Base-by-base conservation (phyloP, 371 early-diverging fungal species). In the Mucor racemosus region DNA sequence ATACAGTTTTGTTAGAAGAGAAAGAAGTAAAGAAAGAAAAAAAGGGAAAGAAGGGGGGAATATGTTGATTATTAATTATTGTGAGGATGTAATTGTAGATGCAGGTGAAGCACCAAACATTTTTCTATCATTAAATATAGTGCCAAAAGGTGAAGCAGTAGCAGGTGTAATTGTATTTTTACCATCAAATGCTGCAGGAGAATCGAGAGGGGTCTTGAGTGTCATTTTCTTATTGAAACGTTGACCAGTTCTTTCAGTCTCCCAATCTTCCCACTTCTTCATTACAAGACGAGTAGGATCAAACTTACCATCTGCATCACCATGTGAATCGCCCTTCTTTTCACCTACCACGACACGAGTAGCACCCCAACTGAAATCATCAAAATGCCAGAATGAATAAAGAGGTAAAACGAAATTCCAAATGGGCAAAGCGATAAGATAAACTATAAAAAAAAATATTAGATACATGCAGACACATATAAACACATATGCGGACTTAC, bases 361-460 rank as follows among this genome's bases (percentile, higher is more conserved):
- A 50, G 87, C 87, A 36, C 94, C 94, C 94, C 97, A 97, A 19
- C 88, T 83, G 71, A 97, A 95, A 75, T 97, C 95, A 70, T 97
- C 97, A 79, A 96, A 93, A 73, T 94, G 93, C 97, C 97, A 97
- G 80, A 89, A 92, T 1, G 96, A 90, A 71, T 97, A 97, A 0
- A 92, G 67, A 5, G 98, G 98, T 17, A 98, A 84, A 13, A 94
- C 78, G 71, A 94, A 88, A 80, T 97, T 96, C 99, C 99, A 98
- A n/a, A 98, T 84, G 2, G 97, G 97, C n/a, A 97, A 76, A 17
- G 93, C 91, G 34, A 80, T 63, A 26, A 88, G 58, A 53, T 84
- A 88, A 0, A 88, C 78, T 80, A 80, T 4, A 21, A 50, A 6
- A 14, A 35, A 15, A 35, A 56, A 36, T 14, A 14, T 15, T n/a